Evolutionary conservation across 176 grass and related monocot genomes (phyloP).

Genomic region (Hsuehochloa calcarea): DNA sequence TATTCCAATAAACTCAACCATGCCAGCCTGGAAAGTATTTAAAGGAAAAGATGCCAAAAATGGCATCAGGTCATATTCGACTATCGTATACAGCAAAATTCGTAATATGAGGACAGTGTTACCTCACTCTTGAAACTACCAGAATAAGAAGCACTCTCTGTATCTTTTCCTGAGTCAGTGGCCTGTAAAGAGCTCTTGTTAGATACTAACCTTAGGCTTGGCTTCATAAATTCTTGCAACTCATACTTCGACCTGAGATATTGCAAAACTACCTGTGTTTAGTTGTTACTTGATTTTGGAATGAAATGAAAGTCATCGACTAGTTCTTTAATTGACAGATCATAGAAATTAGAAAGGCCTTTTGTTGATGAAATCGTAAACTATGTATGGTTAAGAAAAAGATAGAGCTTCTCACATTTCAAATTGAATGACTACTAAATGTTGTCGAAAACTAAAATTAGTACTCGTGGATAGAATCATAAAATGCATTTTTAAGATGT

Average conservation of each 20-base stretch:
- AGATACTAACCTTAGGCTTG: slow-evolving; percentile 62
- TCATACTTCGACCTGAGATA: slow-evolving; percentile 70
- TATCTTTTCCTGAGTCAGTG: slow-evolving; percentile 26
- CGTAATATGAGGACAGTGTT: not conserved
- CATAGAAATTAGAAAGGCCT: not conserved
- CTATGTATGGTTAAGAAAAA: not conserved
- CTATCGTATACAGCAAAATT: not conserved
- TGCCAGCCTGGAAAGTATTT: slow-evolving; percentile 46
- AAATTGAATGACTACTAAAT: slow-evolving; percentile 6
- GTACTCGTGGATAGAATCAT: not conserved
- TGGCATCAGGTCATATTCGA: not conserved
- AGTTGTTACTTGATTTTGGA: not conserved
- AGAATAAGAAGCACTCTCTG: slow-evolving; percentile 2
- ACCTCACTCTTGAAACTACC: slow-evolving; percentile 63
- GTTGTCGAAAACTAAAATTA: not conserved
- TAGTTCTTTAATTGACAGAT: not conserved
- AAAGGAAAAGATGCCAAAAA: not conserved
- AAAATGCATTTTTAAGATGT: not conserved
- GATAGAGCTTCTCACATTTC: not conserved
- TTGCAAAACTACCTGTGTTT: slow-evolving; percentile 14
- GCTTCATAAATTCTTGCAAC: slow-evolving; percentile 72
- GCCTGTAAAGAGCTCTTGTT: slow-evolving; percentile 43
- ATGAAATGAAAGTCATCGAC: not conserved
- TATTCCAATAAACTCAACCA: slow-evolving; percentile 68
- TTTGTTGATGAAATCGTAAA: not conserved